Conservation (phyloP, 1,139 yeast species). For the Pichia terricola region DNA sequence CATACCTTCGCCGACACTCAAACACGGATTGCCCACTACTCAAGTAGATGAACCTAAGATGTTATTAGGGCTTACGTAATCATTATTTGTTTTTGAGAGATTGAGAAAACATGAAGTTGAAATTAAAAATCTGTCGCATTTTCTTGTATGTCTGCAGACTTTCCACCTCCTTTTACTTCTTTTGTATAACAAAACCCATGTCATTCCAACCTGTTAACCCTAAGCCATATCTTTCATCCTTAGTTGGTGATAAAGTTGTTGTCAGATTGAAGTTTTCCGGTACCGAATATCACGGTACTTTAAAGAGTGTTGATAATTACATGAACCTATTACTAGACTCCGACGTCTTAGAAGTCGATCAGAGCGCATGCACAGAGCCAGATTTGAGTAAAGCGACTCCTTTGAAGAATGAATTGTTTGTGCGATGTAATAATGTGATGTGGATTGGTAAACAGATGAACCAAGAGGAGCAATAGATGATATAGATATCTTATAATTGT, state of each 20-base stretch:
- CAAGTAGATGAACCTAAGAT: too few species aligned
- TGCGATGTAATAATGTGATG: conserved; percentile 73
- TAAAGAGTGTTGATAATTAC: conserved; percentile 80
- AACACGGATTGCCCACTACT: too few species aligned
- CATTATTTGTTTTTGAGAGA: too few species aligned
- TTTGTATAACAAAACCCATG: too few species aligned
- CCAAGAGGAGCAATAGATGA: not conserved
- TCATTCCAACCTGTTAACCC: conserved; percentile 74
- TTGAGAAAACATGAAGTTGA: too few species aligned
- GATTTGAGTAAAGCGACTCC: conserved; percentile 11
- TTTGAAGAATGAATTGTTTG: conserved; percentile 51
- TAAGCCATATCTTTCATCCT: conserved; percentile 75
- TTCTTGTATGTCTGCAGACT: too few species aligned
- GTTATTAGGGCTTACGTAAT: too few species aligned
- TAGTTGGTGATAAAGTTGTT: conserved; percentile 59
- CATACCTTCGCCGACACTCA: too few species aligned
- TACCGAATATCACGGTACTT: conserved; percentile 80
- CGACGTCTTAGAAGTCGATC: conserved; percentile 26
- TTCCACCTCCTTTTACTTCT: too few species aligned
- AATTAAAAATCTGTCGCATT: too few species aligned
- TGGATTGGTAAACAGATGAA: conserved; percentile 39
- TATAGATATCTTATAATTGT: not conserved
- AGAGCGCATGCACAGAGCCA: conserved; percentile 8
- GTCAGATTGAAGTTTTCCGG: conserved; percentile 90
- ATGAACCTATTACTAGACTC: conserved; percentile 73